Percentiles rank a stretch among this genome's conserved stretches.
phyloP scores from a whole-genome alignment of 768 basidiomycete species.

The Omphalotus guepiniiformis region DNA sequence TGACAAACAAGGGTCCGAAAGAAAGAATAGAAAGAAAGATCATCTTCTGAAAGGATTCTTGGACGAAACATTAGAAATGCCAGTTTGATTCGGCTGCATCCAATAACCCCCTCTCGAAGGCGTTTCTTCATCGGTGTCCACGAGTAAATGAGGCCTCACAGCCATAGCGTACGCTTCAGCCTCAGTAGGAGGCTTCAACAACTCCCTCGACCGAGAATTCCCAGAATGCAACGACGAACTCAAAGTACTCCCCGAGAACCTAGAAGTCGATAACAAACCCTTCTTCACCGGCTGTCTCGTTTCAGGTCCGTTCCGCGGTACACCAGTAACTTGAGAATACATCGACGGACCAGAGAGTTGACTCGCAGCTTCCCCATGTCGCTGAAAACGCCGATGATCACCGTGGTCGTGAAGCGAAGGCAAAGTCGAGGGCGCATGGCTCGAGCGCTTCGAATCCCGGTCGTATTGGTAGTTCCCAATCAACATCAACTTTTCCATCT shows the following conservation, averaged over 20 bases:
- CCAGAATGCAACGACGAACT: slow-evolving; percentile 2
- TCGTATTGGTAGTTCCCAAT: slow-evolving; percentile 46
- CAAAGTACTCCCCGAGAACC: slow-evolving; percentile 8
- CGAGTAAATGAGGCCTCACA: slow-evolving; percentile 5
- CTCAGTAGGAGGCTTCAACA: slow-evolving; percentile 37
- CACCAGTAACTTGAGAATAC: slow-evolving; percentile 68
- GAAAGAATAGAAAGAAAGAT: slow-evolving; percentile 10
- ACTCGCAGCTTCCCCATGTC: slow-evolving; percentile 20
- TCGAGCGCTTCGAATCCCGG: slow-evolving; percentile 31
- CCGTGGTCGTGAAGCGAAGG: slow-evolving; percentile 31
- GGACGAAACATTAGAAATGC: slow-evolving; percentile 42
- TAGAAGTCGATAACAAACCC: slow-evolving; percentile 17
- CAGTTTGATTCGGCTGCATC: slow-evolving; percentile 28
- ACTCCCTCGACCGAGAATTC: slow-evolving; percentile 12
- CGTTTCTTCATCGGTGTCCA: slow-evolving; percentile 17
- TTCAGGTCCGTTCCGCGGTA: slow-evolving; percentile 56
- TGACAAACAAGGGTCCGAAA: slow-evolving; percentile 1
- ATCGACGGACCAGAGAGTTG: slow-evolving; percentile 48
- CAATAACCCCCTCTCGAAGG: slow-evolving; percentile 34
- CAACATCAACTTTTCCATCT: slow-evolving; percentile 48
- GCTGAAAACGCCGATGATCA: slow-evolving; percentile 16
- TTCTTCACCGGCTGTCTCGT: slow-evolving; percentile 69
- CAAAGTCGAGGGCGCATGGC: slow-evolving; percentile 37
- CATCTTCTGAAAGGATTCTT: slow-evolving; percentile 52
- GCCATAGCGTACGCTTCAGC: slow-evolving; percentile 58